Percentiles rank a stretch among this genome's conserved stretches.
phyloP scores from a whole-genome alignment of 2,329 filamentous ascomycete genomes.

The Macrophomina pseudophaseolina region DNA sequence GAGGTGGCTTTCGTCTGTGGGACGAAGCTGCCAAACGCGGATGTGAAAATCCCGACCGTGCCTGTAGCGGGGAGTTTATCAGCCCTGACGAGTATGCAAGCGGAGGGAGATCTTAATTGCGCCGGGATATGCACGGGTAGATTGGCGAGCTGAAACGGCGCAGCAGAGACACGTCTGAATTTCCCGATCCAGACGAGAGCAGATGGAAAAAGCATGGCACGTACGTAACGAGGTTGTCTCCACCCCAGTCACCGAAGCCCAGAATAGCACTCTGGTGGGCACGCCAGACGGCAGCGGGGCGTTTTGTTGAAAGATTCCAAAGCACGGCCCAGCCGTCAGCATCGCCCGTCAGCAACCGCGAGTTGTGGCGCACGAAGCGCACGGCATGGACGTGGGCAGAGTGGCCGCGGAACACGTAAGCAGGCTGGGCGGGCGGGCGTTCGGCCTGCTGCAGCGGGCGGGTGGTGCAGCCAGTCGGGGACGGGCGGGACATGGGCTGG shows the following conservation, averaged over 20 bases:
- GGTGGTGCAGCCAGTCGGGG: neutral
- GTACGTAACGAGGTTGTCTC: slow-evolving; percentile 82
- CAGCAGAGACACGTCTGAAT: slow-evolving; percentile 23
- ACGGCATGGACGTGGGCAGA: slow-evolving; percentile 78
- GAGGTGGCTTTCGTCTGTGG: slow-evolving; percentile 65
- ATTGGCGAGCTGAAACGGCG: slow-evolving; percentile 19
- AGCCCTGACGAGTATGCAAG: neutral
- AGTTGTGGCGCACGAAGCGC: slow-evolving; percentile 73
- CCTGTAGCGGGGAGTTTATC: slow-evolving; percentile 51
- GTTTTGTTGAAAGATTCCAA: slow-evolving; percentile 83
- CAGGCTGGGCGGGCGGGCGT: slow-evolving; percentile 59
- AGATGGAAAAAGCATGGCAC: slow-evolving; percentile 41
- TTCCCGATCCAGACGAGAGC: neutral
- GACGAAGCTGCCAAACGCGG: slow-evolving; percentile 77
- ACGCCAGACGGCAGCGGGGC: slow-evolving; percentile 83
- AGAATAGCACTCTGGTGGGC: slow-evolving; percentile 81
- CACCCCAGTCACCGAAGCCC: slow-evolving; percentile 72
- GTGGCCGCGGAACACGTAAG: slow-evolving; percentile 84
- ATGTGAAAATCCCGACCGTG: slow-evolving; percentile 90
- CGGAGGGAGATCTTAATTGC: no score
- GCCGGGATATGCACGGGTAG: neutral
- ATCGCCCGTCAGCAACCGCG: slow-evolving; percentile 82
- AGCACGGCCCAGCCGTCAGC: slow-evolving; percentile 86
- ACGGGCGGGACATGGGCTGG: neutral
- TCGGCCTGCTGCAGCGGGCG: neutral